Evolutionary conservation across 208 protist genomes (phyloP), one percentile per base, ranked within the genome.

Genomic region (Naegleria fowleri): DNA sequence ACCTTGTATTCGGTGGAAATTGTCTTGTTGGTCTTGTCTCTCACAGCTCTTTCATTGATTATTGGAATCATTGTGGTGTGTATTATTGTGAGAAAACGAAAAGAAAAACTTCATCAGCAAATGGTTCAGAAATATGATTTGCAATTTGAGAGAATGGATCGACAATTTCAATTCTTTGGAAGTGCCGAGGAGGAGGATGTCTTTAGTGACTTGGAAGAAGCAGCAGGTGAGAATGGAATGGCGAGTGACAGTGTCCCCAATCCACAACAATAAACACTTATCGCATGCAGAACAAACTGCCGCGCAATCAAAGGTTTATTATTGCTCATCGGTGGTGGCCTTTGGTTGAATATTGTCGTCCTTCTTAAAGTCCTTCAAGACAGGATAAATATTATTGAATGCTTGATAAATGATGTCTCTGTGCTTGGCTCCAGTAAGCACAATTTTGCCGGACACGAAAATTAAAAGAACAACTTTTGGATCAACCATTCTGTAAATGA

Each of bases 361-460:
- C 85, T 96, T 96, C 86, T 92, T 95, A 87, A 93, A 97, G 39
- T 95, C 91, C 13, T 59, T 90, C 13, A 97, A 90, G 48, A 96
- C 93, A n/a, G 95, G 95, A 91, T 96, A 97, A 43, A 97, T 97
- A 75, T 93, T 93, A 33, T 96, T 92, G 89, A 97, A 97, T 33
- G 96, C 95, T 58, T 92, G 51, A 76, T 95, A 92, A 67, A 97
- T 96, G 25, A 96, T 92, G 16, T 93, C 92, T 84, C 91, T 59
- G 41, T 90, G 85, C 91, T 97, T 97, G 7, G 96, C 96, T n/a
- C 97, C 97, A 16, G 97, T 98, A 0, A 98, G 88, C 4, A 98
- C 96, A 43, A 98, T 95, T 85, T 98, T 98, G 36, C 97, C 97
- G 22, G 96, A 97, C 2, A 97, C 97, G 84, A 98, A 98, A 89